phyloP scores from a whole-genome alignment of 805 yeast species.

The Starmera pachycereana region DNA sequence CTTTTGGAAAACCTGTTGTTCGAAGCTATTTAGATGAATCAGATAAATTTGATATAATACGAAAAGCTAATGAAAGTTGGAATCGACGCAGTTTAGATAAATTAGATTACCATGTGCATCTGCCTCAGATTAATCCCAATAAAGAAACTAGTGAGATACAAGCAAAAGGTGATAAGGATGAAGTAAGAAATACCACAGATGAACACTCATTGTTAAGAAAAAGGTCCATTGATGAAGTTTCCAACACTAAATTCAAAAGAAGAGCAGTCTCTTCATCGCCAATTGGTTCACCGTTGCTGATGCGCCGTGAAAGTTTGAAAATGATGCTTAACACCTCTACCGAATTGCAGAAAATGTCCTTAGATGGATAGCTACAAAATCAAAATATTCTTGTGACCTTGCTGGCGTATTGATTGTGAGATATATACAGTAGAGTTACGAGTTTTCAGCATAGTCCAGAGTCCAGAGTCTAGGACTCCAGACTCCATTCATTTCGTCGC shows the following conservation, averaged over 20 bases:
- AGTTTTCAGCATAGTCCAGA: too few species aligned
- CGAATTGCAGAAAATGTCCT: conserved; percentile 17
- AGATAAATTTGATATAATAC: conserved; percentile 18
- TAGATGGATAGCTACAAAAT: not conserved
- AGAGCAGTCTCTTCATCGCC: conserved; percentile 21
- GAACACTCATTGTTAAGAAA: conserved; percentile 5
- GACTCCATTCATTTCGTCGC: too few species aligned
- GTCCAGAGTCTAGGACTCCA: too few species aligned
- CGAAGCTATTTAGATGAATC: conserved; percentile 1
- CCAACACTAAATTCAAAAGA: conserved; percentile 9
- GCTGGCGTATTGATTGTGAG: too few species aligned
- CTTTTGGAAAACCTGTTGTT: not conserved
- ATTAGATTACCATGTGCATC: not conserved
- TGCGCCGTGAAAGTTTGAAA: conserved; percentile 10
- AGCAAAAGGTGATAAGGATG: not conserved
- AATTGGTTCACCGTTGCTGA: conserved; percentile 9
- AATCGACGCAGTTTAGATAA: conserved; percentile 10
- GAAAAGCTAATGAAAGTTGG: conserved; percentile 20
- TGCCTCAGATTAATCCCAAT: too few species aligned
- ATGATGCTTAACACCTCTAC: conserved; percentile 13
- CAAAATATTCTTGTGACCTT: too few species aligned
- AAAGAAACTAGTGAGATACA: not conserved
- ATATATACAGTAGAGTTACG: too few species aligned
- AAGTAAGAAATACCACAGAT: not conserved
- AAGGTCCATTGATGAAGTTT: conserved; percentile 13